Evolutionary conservation across 2,329 filamentous ascomycete genomes (phyloP).

Genomic region (Pezicula radicicola): DNA sequence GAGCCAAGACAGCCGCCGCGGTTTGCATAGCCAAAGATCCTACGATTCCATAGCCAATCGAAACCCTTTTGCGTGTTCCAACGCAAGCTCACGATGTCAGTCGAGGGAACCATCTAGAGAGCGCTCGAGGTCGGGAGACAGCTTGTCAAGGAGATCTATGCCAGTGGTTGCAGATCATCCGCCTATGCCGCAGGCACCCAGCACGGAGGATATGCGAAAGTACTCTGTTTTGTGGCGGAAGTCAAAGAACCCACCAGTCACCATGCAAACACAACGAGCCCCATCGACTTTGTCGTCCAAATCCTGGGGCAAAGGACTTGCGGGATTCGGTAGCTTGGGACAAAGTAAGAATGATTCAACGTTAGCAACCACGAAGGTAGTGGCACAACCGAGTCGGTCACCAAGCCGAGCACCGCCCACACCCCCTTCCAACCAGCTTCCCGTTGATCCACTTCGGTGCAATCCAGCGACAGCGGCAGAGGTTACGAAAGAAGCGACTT

Average conservation of each 20-base stretch:
- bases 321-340: too few species aligned
- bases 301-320: too few species aligned
- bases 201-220: slow-evolving; percentile 5
- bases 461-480: background rate
- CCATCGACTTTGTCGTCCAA: background rate
- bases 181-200: background rate
- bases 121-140: background rate
- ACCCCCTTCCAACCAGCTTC: background rate
- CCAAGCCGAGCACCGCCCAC: background rate
- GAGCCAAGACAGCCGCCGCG: slow-evolving; percentile 2
- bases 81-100: slow-evolving; percentile 1
- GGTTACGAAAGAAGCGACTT: background rate
- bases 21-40: slow-evolving; percentile 5
- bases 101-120: background rate
- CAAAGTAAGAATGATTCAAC: too few species aligned
- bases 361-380: too few species aligned
- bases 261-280: slow-evolving; percentile 11
- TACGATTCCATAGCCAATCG: slow-evolving; percentile 11
- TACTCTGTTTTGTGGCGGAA: background rate
- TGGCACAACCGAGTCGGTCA: too few species aligned
- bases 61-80: slow-evolving; percentile 5
- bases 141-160: background rate
- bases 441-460: background rate
- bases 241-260: slow-evolving; percentile 9
- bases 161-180: slow-evolving; percentile 4